Base-by-base conservation (phyloP, 2,329 filamentous ascomycete species). In the Blastomyces silverae region DNA sequence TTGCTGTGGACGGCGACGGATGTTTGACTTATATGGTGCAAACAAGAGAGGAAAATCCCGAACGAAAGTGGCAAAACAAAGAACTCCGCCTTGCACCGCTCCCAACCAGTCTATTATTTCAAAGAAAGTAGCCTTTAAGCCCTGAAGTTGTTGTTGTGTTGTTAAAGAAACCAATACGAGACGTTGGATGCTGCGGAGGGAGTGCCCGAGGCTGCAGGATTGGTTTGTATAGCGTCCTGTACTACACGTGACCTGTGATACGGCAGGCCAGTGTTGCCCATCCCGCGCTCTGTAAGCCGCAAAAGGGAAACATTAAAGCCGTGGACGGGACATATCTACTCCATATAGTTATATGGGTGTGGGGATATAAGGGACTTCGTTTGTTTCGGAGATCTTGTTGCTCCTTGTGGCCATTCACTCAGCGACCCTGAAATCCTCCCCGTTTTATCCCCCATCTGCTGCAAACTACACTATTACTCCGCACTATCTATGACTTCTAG, bases 401-500 rank as follows among this genome's bases (percentile, higher is more conserved):
- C 7, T 20, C 10, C 10, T 3, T 31, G 17, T 57, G 11, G 7
- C n/a, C 20, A 37, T 39, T n/a, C 31, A 39, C 1, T 22, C 11
- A 8, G 3, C 31, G 3, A 22, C 55, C 17, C 31, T 57, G 6
- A 28, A 17, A 20, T 4, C 5, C 34, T 31, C 55, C 5, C 1
- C 20, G 17, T 22, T 37, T 11, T n/a, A 57, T 37, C 34, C 37
- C 20, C 31, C 20, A 25, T 22, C 52, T 39, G 20, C 17, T 37
- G 52, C 59, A 44, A 61, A 56, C 20, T 46, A 8, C 37, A 3
- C 10, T 62, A 56, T 52, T 50, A 20, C 65, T 62, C 20, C 37
- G 13, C 58, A 46, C 61, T 66, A 67, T 66, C 67, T 64, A 73
- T 72, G 71, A 70, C 66, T 65, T 68, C 66, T 67, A 67, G 64